phyloP scores from a whole-genome alignment of 768 basidiomycete genomes.

The Galerina marginata region DNA sequence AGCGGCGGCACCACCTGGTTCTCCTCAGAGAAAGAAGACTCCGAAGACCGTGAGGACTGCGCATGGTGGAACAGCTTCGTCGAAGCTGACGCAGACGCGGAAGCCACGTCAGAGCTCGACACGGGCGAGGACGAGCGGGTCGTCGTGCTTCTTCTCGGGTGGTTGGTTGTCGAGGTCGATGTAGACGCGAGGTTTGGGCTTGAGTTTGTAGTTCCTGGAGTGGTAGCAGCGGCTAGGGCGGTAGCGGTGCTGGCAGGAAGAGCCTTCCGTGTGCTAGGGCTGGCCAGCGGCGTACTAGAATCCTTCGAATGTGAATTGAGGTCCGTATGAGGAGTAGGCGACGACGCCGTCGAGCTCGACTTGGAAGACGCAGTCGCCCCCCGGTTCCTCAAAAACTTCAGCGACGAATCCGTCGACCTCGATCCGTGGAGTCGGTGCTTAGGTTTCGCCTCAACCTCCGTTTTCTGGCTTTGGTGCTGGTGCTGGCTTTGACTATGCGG shows the following conservation, averaged over 20 bases:
- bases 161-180: slow-evolving; percentile 23
- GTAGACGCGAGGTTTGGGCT: background rate
- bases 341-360: background rate
- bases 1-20: slow-evolving; percentile 37
- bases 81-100: slow-evolving; percentile 17
- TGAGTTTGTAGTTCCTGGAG: background rate
- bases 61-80: slow-evolving; percentile 53
- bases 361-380: background rate
- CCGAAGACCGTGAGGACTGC: slow-evolving; percentile 54
- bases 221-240: background rate
- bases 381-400: slow-evolving; percentile 4
- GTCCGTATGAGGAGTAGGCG: background rate
- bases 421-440: slow-evolving; percentile 1
- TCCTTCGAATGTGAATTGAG: background rate
- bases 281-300: no score
- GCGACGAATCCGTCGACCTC: slow-evolving; percentile 9
- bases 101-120: slow-evolving; percentile 58
- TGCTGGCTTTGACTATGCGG: no score
- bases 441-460: background rate
- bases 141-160: slow-evolving; percentile 47
- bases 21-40: slow-evolving; percentile 58
- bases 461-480: no score
- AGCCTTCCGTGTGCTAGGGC: no score
- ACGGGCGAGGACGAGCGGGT: slow-evolving; percentile 68
- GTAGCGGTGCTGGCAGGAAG: background rate